Evolutionary conservation across 1,139 yeast genomes (phyloP), one percentile per base, ranked within the genome.

Genomic region (Starmera stellimalicola): DNA sequence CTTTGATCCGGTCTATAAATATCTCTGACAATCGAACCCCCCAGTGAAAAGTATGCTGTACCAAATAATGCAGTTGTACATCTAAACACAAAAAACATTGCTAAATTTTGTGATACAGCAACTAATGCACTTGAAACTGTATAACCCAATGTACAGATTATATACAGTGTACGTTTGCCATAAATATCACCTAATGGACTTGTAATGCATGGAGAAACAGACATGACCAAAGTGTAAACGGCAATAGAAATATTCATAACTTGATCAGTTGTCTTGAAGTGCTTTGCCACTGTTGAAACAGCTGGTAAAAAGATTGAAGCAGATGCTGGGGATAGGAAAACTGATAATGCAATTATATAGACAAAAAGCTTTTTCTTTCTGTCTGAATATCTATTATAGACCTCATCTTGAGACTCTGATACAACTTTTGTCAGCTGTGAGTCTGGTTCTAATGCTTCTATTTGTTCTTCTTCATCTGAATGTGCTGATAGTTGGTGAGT

Each of bases 1-100:
- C 70, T 44, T 37, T 60, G 54, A 15, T 51, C 51, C 0, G 70
- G 69, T n/a, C 44, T 47, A 37, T 54, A 60, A 27, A 63, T 51
- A 42, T 64, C 70, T 2, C 62, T 56, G 7, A 63, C 51, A 22
- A 63, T 55, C 29, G 55, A 8, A 63, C 55, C 70, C 10, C 68
- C 70, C 15, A 65, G 51, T 30, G 64, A 52, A 45, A 68, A 68
- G 38, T 68, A 68, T 1, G 70, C 60, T 4, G 73, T 67, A 3
- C 73, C 73, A 41, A 63, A 64, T n/a, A 68, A 42, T 0, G 69
- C 73, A 15, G 65, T 54, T 3, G 56, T 31, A 14, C 64, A 55
- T 40, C 74, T 48, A 38, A 67, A 68, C 1, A 68, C 50, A 38
- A 55, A 64, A 43, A 70, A 71, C 72, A 68, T 70, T 6, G 70